Evolutionary conservation across 2,329 filamentous ascomycete genomes (phyloP), one percentile per base, ranked within the genome.

Genomic region (Rhynchosporium agropyri): DNA sequence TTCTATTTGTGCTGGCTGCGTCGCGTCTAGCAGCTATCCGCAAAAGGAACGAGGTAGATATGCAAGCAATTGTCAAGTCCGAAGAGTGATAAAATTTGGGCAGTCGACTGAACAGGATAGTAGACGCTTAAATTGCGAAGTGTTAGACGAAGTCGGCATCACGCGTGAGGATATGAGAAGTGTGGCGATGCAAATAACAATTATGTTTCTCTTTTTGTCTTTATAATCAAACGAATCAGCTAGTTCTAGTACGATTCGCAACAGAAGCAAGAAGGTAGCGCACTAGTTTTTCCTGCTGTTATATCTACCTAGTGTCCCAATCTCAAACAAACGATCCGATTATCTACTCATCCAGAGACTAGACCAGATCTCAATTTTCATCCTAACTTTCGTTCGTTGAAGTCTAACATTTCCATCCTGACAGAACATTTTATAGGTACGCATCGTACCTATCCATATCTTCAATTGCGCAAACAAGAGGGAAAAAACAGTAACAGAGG

Each of bases 391-490:
- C 33, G 33, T 36, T 36, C 9, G 33, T 36, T 10, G 33, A 36
- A 36, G 33, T 36, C 33, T 36, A 36, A n/a, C 42, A 43, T 29
- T 20, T 49, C 46, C 46, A 31, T 49, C 31, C 33, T 26, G 15
- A 53, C 20, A 13, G 8, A 38, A 28, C 51, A 7, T 8, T 15
- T 20, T 20, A 20, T 1, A 20, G 20, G 20, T 20, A 20, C 20
- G 36, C 7, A 58, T 28, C 55, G n/a, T 42, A 54, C 51, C 51
- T 40, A 46, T 36, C 33, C 28, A 10, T 10, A 5, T 36, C 31
- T 58, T 43, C 56, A 58, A 58, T 42, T 49, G 29, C n/a, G 45
- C 49, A 58, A 58, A 48, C 33, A 36, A 5, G 33, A 5, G 33
- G 33, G 33, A 36, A 36, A 36, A 1, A 36, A 36, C 9, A 10